These are phyloP conservation scores for Friedmanniomyces endolithicus DNA, from an alignment of 495 filamentous ascomycete species.

Conservation along the genomic window DNA sequence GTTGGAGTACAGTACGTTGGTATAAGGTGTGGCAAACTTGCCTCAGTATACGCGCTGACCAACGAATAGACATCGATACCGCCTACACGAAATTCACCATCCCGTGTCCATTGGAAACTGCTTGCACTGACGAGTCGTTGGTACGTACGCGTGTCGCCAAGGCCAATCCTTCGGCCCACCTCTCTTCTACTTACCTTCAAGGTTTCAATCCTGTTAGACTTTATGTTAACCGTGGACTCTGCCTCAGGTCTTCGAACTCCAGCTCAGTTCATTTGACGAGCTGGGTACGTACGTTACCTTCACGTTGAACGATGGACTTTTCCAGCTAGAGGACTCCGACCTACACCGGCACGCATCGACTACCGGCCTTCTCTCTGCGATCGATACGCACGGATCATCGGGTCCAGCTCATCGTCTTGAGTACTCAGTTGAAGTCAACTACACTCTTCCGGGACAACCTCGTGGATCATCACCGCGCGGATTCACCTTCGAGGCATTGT, in stretches of 20 bases:
- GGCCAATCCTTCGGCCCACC: constrained; percentile 7
- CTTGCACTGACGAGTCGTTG: constrained; percentile 28
- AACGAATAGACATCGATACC: not conserved
- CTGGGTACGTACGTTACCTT: not conserved
- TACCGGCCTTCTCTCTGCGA: not conserved
- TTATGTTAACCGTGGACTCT: not conserved
- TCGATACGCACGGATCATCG: not conserved
- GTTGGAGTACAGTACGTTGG: constrained; percentile 4
- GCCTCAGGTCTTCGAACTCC: constrained; percentile 24
- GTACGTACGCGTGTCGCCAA: constrained; percentile 27
- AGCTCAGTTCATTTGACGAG: constrained; percentile 2
- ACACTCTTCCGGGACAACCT: too few species aligned
- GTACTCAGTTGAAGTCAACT: not conserved
- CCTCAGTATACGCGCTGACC: not conserved
- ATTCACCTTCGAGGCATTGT: not conserved
- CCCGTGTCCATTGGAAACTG: constrained; percentile 23
- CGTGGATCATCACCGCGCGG: not conserved
- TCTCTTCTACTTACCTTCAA: not conserved
- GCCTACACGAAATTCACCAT: constrained; percentile 26
- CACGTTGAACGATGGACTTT: constrained; percentile 1
- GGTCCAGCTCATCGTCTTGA: not conserved
- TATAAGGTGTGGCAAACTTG: not conserved
- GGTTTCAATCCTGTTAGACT: too few species aligned
- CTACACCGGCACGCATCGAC: not conserved
- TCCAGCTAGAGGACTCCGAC: not conserved